Evolutionary conservation across 306 rosid genomes (phyloP), one percentile per base, ranked within the genome.

Genomic region (Prunus persica): DNA sequence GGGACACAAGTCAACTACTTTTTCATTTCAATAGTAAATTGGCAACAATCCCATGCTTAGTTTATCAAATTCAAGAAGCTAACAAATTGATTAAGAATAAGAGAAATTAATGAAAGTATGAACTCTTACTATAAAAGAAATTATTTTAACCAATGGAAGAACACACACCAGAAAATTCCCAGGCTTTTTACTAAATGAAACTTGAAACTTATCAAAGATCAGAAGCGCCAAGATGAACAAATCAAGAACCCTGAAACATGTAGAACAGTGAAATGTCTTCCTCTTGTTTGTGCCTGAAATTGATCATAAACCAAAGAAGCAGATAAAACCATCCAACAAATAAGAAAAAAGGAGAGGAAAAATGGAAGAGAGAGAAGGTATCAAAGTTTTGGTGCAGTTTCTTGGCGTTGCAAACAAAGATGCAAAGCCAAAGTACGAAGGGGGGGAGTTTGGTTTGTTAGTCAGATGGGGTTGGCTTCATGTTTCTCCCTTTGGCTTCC

Each of bases 121-220:
- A 38, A 7, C 43, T 38, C 9, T 38, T 2, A 38, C 43, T 38
- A 38, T 24, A 24, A 24, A 38, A 38, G 7, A 5, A 0, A 38
- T 38, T 0, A 38, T 38, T 38, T 38, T 0, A 6, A 38, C 9
- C 1, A 38, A 34, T 34, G 9, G 43, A 34, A 34, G 43, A 38
- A 38, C 9, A 18, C 70, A 57, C 9, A 73, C 79, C 75, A 20
- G 85, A 78, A 56, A 70, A 81, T 51, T 71, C 67, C 73, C 72
- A 80, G 11, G 84, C 71, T 78, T 67, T 22, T 30, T 16, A 34
- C 16, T 60, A 71, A 67, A 24, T 52, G 70, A 69, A 80, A 61
- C 67, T 63, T 12, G 41, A 22, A 6, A 6, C 16, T 2, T 56
- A 12, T 13, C 81, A 18, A 61, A 24, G 69, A 83, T 56, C 38